Conservation (phyloP, 2,329 filamentous ascomycete species). For the Fusarium falciforme region DNA sequence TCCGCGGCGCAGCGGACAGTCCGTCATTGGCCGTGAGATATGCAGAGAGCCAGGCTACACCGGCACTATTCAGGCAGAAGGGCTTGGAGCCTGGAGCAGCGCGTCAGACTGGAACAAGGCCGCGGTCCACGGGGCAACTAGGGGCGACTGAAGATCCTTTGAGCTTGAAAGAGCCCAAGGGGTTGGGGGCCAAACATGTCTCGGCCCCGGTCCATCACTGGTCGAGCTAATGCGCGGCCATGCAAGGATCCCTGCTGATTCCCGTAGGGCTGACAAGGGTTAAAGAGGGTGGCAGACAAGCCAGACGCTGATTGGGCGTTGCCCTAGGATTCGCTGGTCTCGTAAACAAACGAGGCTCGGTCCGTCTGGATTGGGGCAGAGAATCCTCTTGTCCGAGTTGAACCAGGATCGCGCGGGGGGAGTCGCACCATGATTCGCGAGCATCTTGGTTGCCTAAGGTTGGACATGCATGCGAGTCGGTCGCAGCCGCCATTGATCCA, state of each 20-base stretch:
- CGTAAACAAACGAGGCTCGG: background rate
- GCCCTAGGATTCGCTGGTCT: background rate
- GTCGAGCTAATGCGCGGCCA: constrained; percentile 40
- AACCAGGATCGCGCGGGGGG: constrained; percentile 14
- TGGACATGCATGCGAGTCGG: constrained; percentile 11
- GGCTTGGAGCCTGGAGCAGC: constrained; percentile 37
- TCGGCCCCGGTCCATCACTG: constrained; percentile 37
- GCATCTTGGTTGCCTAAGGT: constrained; percentile 15
- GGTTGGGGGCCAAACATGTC: constrained; percentile 37
- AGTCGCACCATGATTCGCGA: constrained; percentile 22
- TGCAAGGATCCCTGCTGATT: constrained; percentile 21
- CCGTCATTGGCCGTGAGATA: constrained; percentile 33
- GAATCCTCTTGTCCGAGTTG: constrained; percentile 14
- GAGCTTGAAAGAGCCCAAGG: constrained; percentile 29
- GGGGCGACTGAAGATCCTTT: constrained; percentile 31
- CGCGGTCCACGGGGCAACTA: constrained; percentile 32
- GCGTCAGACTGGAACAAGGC: constrained; percentile 35
- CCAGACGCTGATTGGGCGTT: background rate
- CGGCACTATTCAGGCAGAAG: constrained; percentile 38
- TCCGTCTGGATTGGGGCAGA: constrained; percentile 3
- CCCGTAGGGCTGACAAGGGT: constrained; percentile 42
- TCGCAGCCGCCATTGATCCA: constrained; percentile 14
- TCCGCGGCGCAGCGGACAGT: constrained; percentile 13
- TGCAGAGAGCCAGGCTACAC: constrained; percentile 39
- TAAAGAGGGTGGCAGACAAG: constrained; percentile 20